Evolutionary conservation across 2,329 filamentous ascomycete species (phyloP), one percentile per base, ranked within the genome.

Genomic region (Verticillium isaacii): DNA sequence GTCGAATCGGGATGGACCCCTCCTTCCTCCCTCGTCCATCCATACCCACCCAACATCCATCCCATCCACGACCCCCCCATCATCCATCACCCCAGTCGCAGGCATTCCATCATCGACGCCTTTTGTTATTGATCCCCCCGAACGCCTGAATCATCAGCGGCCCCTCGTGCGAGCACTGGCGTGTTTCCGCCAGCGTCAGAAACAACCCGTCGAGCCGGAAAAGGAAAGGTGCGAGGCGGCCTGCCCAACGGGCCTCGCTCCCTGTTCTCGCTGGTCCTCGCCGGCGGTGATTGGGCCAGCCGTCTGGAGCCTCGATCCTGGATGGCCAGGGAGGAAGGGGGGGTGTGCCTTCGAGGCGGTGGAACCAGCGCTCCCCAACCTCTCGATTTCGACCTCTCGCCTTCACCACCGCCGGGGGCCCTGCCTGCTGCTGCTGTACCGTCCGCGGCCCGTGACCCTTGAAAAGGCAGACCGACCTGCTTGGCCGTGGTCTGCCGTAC

Each of bases 321-420:
- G 41, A 17, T 17, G 39, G 39, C n/a, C n/a, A 23, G n/a, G 8
- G 39, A n/a, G 14, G n/a, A n/a, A 25, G 39, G 39, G 4, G 7
- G 39, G 15, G 39, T 14, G 6, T 25, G 25, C 25, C 41, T n/a
- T 50, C 9, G 41, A 50, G 63, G 56, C 63, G 63, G 60, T 64
- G 61, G 54, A 36, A 60, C 25, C 55, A 60, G 61, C 59, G 62
- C 58, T 63, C 62, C 70, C 73, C 73, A 75, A 67, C 73, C 73
- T 73, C 72, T 75, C 69, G 64, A 70, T 70, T 75, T 73, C 66
- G 54, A 62, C 58, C 62, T 57, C 41, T 14, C 34, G 9, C 34
- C 34, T 36, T 36, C 34, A 36, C 34, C 34, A 36, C 34, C 34
- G 34, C 9, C 34, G 4, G n/a, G n/a, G 11, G n/a, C 8, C 6